These are phyloP conservation scores for Talaromyces stipitatus DNA, from an alignment of 495 filamentous ascomycete genomes.

Conservation along the genomic window DNA sequence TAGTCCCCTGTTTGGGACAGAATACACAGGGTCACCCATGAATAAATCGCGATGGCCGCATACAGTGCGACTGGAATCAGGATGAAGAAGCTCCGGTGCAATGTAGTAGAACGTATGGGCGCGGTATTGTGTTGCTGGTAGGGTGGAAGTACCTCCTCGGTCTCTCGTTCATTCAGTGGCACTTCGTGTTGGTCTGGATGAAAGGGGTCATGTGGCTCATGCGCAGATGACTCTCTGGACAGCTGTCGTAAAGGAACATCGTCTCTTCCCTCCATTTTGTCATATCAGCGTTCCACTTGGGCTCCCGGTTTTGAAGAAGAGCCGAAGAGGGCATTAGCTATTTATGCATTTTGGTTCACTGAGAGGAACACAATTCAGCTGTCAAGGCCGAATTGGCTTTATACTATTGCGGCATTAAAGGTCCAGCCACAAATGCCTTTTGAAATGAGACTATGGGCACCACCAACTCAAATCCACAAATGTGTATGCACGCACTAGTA, in stretches of 20 bases:
- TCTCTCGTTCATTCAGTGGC: background rate
- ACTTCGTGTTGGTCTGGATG: background rate
- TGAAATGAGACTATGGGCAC: background rate
- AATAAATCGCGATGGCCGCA: background rate
- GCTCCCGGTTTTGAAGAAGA: too few relatives aligned
- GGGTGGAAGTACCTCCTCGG: slow-evolving; percentile 4
- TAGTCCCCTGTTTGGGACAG: background rate
- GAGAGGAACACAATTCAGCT: too few relatives aligned
- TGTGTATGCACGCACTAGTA: background rate
- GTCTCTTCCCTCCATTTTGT: background rate
- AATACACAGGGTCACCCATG: slow-evolving; percentile 5
- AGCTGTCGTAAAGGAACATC: background rate
- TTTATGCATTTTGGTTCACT: background rate
- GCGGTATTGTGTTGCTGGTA: background rate
- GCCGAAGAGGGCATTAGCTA: background rate
- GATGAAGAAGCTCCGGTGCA: background rate
- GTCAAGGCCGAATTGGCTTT: too few relatives aligned
- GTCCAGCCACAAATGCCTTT: background rate
- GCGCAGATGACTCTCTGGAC: background rate
- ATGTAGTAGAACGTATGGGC: background rate
- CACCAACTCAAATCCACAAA: background rate
- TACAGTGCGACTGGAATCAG: slow-evolving; percentile 3
- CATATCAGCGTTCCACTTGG: background rate
- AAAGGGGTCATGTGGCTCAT: background rate
- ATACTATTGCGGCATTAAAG: too few relatives aligned